These are phyloP conservation scores for Thielaviopsis musarum DNA, from an alignment of 2,329 filamentous ascomycete species.

Conservation along the genomic window DNA sequence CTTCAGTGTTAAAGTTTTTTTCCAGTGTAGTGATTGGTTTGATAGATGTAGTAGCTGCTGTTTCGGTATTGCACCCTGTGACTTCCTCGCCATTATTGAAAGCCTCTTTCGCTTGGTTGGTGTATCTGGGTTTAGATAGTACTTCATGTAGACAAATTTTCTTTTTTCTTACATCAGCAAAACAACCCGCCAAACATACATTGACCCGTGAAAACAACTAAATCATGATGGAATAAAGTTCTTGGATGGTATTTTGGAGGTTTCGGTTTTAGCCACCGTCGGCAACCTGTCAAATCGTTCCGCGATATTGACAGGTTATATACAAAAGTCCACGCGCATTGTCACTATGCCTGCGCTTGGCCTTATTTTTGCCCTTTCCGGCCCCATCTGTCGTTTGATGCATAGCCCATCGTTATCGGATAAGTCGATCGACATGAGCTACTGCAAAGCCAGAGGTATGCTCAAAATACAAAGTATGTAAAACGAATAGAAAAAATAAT, in stretches of 20 bases:
- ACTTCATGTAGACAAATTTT: too few species aligned
- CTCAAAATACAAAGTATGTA: neutral
- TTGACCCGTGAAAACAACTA: neutral
- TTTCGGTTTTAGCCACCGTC: slow-evolving; percentile 13
- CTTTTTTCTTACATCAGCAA: too few species aligned
- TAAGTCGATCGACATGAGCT: neutral
- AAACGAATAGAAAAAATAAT: neutral
- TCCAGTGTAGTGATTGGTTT: neutral
- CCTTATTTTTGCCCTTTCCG: neutral
- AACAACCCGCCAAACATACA: too few species aligned
- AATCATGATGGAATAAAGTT: neutral
- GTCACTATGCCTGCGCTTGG: neutral
- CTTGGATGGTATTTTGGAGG: neutral
- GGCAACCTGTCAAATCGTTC: slow-evolving; percentile 4
- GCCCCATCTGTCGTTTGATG: neutral
- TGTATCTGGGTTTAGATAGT: too few species aligned
- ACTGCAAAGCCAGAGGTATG: neutral
- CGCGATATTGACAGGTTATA: slow-evolving; percentile 6
- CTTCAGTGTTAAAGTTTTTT: too few species aligned
- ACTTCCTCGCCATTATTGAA: too few species aligned
- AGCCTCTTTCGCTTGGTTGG: too few species aligned
- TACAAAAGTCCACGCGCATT: neutral
- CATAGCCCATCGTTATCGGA: neutral
- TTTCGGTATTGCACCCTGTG: too few species aligned
- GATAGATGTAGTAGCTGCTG: too few species aligned